Percentiles rank a stretch among this genome's conserved stretches.
Conservation (phyloP, 768 basidiomycete genomes). For the Coprinopsis marcescibilis region DNA sequence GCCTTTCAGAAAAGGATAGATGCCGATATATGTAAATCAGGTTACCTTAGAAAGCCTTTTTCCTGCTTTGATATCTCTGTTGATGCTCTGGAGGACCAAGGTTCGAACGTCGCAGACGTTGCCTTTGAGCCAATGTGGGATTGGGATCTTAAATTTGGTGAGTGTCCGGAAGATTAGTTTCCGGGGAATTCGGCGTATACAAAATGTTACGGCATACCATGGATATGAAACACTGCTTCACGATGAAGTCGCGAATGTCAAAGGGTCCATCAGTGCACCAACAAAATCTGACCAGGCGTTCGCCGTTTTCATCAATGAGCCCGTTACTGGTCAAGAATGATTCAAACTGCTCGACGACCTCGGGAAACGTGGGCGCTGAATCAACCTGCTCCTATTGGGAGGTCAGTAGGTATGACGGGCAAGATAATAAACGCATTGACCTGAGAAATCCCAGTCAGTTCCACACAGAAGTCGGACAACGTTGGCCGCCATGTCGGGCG, state of each 20-base stretch:
- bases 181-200: conserved; percentile 2
- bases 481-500: conserved; percentile 80
- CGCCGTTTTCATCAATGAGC: conserved; percentile 55
- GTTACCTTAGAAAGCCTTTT: too few species aligned
- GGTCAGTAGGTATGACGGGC: background rate
- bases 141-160: conserved; percentile 48
- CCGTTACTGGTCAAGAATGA: conserved; percentile 66
- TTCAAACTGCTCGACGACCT: conserved; percentile 57
- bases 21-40: too few species aligned
- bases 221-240: conserved; percentile 88
- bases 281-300: conserved; percentile 57
- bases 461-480: conserved; percentile 78
- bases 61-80: conserved; percentile 12
- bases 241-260: conserved; percentile 78
- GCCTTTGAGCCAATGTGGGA: conserved; percentile 70
- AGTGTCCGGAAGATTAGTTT: too few species aligned
- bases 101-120: conserved; percentile 73
- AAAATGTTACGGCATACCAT: conserved; percentile 38
- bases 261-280: conserved; percentile 86
- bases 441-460: conserved; percentile 90
- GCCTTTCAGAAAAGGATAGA: too few species aligned
- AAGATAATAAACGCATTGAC: conserved; percentile 36
- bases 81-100: conserved; percentile 44
- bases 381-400: conserved; percentile 76
- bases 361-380: conserved; percentile 66